Evolutionary conservation across 257 asterid species (phyloP).

Genomic region (Solanum sejunctum): DNA sequence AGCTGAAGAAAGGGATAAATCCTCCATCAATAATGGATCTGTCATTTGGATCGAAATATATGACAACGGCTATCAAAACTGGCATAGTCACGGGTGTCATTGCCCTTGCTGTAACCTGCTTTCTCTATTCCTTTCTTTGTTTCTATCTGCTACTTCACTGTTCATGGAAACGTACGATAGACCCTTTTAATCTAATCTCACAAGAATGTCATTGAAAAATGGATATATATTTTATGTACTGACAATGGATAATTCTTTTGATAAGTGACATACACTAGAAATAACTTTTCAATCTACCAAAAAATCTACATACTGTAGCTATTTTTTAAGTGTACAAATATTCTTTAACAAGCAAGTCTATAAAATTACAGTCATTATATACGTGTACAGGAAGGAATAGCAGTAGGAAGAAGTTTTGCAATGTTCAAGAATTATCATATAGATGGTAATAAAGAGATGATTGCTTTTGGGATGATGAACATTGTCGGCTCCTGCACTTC

Average conservation of each 20-base stretch:
- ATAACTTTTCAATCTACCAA: too few relatives aligned
- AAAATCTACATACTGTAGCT: not conserved
- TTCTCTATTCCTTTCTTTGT: not conserved
- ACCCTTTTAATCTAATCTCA: too few relatives aligned
- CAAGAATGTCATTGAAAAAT: too few relatives aligned
- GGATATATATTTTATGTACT: too few relatives aligned
- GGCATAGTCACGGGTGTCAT: slow-evolving; percentile 91
- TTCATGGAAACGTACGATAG: too few relatives aligned
- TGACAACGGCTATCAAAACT: slow-evolving; percentile 60
- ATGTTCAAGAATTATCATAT: slow-evolving; percentile 86
- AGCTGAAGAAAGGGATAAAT: slow-evolving; percentile 84
- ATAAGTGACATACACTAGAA: too few relatives aligned
- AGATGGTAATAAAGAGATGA: slow-evolving; percentile 98
- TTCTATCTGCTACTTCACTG: not conserved
- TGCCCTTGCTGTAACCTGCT: slow-evolving; percentile 66
- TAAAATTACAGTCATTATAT: too few relatives aligned
- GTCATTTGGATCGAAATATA: slow-evolving; percentile 57
- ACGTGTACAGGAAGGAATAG: slow-evolving; percentile 77
- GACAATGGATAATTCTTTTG: too few relatives aligned
- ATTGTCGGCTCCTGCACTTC: slow-evolving; percentile 87
- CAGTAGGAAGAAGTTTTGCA: slow-evolving; percentile 94
- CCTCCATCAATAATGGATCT: slow-evolving; percentile 83
- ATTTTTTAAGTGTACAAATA: not conserved
- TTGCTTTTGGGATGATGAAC: slow-evolving; percentile 90
- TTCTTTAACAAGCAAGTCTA: too few relatives aligned